A percentile compares a stretch with the other conserved stretches of the same genome.
Evolutionary conservation across 2,329 filamentous ascomycete species (phyloP).

Genomic region (Pseudocercospora crystallina): DNA sequence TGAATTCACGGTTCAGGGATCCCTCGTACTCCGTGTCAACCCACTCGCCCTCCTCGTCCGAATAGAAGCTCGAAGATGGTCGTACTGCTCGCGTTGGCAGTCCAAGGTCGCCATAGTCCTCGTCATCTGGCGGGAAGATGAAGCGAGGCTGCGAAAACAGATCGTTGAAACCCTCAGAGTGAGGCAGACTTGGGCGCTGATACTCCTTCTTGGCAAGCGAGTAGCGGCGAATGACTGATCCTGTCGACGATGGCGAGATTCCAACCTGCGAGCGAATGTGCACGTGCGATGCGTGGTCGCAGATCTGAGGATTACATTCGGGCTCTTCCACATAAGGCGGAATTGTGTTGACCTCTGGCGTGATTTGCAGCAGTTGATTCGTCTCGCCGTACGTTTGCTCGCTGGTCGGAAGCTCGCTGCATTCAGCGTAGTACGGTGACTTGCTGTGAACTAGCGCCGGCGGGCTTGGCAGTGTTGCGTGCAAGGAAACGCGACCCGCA

Average conservation of each 20-base stretch:
- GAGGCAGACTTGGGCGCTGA: no score
- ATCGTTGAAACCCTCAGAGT: no score
- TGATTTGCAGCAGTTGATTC: constrained; percentile 29
- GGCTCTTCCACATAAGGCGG: background rate
- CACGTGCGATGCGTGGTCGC: constrained; percentile 12
- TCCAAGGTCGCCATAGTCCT: constrained; percentile 11
- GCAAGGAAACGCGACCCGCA: background rate
- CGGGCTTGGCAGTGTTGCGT: constrained; percentile 12
- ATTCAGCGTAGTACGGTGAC: constrained; percentile 11
- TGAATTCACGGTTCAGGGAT: no score
- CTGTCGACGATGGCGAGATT: background rate
- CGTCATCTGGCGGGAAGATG: background rate
- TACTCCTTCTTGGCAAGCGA: no score
- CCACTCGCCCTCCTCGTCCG: constrained; percentile 16
- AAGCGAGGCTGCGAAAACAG: background rate
- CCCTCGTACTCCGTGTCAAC: constrained; percentile 9
- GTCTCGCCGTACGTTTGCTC: constrained; percentile 35
- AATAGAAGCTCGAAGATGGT: constrained; percentile 18
- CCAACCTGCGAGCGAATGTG: constrained; percentile 2
- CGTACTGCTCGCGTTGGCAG: background rate
- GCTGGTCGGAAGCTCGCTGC: constrained; percentile 30
- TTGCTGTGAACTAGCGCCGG: constrained; percentile 15
- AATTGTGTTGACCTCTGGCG: constrained; percentile 8
- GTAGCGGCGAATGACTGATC: no score
- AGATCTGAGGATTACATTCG: constrained; percentile 7